Conservation (phyloP, 331 rosid genomes). For the Saraca asoca region DNA sequence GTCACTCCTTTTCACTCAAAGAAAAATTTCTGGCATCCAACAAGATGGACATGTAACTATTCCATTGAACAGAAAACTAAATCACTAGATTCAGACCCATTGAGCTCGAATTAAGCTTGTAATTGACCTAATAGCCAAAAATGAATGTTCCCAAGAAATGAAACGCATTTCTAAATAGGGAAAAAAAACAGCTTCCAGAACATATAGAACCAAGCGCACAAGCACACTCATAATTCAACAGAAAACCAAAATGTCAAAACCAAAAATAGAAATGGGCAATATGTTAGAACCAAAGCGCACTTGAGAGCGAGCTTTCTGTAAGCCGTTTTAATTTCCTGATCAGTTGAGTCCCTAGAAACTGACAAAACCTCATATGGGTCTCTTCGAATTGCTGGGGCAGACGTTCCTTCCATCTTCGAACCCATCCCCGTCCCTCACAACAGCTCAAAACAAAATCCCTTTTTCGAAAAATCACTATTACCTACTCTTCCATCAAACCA, state of each 20-base stretch:
- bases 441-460: conserved; percentile 16
- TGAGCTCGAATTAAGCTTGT: too few species aligned
- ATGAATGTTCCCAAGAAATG: too few species aligned
- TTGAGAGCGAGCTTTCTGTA: too few species aligned
- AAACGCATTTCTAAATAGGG: too few species aligned
- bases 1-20: neutral
- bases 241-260: neutral
- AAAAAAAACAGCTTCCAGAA: conserved; percentile 28
- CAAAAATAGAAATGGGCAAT: neutral
- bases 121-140: too few species aligned
- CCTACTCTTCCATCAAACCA: conserved; percentile 29
- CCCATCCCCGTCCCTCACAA: conserved; percentile 50
- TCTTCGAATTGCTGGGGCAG: conserved; percentile 71
- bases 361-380: conserved; percentile 89
- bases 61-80: conserved; percentile 12
- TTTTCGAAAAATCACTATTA: conserved; percentile 15
- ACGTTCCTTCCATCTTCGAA: conserved; percentile 85
- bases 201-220: neutral
- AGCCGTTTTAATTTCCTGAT: conserved; percentile 93
- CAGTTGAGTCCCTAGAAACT: conserved; percentile 71
- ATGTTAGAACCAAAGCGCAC: conserved; percentile 42
- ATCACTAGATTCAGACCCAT: too few species aligned
- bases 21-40: neutral
- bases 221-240: neutral
- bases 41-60: conserved; percentile 2